Percentiles rank a stretch among this genome's conserved stretches.
These are phyloP conservation scores for Neurospora sp. DNA, from an alignment of 495 filamentous ascomycete species.

Conservation along the genomic window DNA sequence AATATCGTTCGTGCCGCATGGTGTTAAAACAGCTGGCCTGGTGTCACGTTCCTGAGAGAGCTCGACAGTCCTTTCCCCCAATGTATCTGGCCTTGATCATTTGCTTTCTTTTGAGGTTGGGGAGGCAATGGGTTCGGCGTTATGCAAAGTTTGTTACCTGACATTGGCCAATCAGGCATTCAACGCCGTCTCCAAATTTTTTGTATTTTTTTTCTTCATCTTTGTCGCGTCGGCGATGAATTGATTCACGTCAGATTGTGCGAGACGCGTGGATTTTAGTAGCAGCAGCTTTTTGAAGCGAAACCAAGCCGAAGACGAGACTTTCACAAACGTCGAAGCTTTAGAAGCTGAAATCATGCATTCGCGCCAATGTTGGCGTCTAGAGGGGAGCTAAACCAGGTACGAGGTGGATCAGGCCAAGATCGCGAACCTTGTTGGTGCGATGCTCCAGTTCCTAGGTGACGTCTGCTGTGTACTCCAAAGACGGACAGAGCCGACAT, in stretches of 20 bases:
- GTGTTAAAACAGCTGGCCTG: background rate
- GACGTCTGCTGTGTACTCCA: background rate
- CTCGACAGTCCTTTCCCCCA: background rate
- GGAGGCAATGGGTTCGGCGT: background rate
- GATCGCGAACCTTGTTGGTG: background rate
- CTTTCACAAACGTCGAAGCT: background rate
- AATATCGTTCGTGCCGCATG: background rate
- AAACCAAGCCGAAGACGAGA: background rate
- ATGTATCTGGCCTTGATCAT: background rate
- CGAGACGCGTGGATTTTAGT: background rate
- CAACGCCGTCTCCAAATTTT: background rate
- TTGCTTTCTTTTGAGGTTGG: background rate
- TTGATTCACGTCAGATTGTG: background rate
- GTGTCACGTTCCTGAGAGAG: background rate
- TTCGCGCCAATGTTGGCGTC: background rate
- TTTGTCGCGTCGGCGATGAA: background rate
- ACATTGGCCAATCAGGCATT: conserved; percentile 14
- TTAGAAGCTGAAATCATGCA: background rate
- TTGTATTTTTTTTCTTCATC: background rate
- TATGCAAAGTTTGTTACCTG: background rate
- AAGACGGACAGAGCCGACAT: background rate
- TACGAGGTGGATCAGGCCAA: background rate
- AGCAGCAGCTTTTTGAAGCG: background rate
- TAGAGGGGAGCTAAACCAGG: background rate
- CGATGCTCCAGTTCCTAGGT: background rate